Conservation (phyloP, 176 grass and related monocot species). For the Eragrostis nindensis region DNA sequence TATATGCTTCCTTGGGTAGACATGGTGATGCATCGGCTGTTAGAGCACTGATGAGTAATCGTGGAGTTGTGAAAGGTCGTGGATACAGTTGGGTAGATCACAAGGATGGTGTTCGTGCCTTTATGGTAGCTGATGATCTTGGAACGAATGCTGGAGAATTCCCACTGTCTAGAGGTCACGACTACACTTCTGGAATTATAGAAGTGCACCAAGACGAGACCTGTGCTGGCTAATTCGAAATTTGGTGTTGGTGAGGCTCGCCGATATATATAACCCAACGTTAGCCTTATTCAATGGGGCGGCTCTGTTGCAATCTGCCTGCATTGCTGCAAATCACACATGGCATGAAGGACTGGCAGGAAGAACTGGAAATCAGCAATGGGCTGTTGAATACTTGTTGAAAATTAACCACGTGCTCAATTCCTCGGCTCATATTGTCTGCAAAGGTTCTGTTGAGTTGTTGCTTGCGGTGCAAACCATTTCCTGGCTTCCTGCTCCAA, state of each 20-base stretch:
- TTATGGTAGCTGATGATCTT: slow-evolving; percentile 73
- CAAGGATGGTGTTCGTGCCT: slow-evolving; percentile 60
- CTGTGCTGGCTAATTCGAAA: slow-evolving; percentile 42
- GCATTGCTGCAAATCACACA: not conserved
- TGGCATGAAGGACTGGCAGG: not conserved
- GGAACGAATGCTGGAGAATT: slow-evolving; percentile 30
- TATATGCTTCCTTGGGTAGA: slow-evolving; percentile 76
- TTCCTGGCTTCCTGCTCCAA: not conserved
- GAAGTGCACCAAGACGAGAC: slow-evolving; percentile 33
- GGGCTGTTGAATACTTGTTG: not conserved
- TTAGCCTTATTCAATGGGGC: slow-evolving; percentile 6
- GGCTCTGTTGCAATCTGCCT: not conserved
- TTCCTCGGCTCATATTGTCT: not conserved
- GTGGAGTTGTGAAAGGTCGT: slow-evolving; percentile 71
- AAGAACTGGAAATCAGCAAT: slow-evolving; percentile 3
- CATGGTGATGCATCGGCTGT: slow-evolving; percentile 70
- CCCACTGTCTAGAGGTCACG: slow-evolving; percentile 11
- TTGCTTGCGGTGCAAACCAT: not conserved
- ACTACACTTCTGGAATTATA: slow-evolving; percentile 1
- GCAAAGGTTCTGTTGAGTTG: not conserved
- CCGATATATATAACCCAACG: not conserved
- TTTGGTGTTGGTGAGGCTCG: slow-evolving; percentile 21
- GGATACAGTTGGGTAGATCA: slow-evolving; percentile 87
- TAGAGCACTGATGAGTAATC: slow-evolving; percentile 69
- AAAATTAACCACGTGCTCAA: not conserved